Evolutionary conservation across 2,329 filamentous ascomycete genomes (phyloP).

Genomic region (Colletotrichum lindemuthianum): DNA sequence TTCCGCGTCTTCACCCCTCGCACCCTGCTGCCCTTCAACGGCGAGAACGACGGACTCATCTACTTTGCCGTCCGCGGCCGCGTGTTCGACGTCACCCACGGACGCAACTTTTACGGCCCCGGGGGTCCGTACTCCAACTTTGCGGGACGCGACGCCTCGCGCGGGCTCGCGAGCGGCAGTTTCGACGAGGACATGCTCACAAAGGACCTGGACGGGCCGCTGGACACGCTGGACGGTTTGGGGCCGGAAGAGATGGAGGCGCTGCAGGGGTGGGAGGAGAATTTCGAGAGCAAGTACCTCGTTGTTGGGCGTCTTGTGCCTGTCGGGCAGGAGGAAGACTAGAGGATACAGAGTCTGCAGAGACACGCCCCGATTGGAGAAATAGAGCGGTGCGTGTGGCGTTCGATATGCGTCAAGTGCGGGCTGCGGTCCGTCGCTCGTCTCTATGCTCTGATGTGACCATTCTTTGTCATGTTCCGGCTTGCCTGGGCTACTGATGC

Average conservation of each 20-base stretch:
- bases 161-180: constrained; percentile 88
- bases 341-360: background rate
- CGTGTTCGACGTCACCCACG: constrained; percentile 89
- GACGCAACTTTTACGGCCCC: constrained; percentile 95
- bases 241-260: constrained; percentile 82
- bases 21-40: constrained; percentile 88
- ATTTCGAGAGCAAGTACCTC: constrained; percentile 93
- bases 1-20: constrained; percentile 79
- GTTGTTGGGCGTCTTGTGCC: constrained; percentile 88
- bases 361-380: too few species aligned
- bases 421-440: too few species aligned
- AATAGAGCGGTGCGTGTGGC: too few species aligned
- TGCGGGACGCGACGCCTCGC: constrained; percentile 88
- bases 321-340: constrained; percentile 50
- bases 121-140: constrained; percentile 97
- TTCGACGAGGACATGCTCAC: constrained; percentile 97
- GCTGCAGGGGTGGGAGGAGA: constrained; percentile 89
- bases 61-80: constrained; percentile 91
- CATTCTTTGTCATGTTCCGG: too few species aligned
- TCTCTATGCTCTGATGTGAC: too few species aligned
- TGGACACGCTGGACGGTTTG: constrained; percentile 80
- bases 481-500: too few species aligned
- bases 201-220: constrained; percentile 83
- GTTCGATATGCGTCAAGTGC: too few species aligned
- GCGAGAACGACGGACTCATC: constrained; percentile 76